Conservation (phyloP, 1,284 basidiomycete species). For the Fomitopsis palustris region DNA sequence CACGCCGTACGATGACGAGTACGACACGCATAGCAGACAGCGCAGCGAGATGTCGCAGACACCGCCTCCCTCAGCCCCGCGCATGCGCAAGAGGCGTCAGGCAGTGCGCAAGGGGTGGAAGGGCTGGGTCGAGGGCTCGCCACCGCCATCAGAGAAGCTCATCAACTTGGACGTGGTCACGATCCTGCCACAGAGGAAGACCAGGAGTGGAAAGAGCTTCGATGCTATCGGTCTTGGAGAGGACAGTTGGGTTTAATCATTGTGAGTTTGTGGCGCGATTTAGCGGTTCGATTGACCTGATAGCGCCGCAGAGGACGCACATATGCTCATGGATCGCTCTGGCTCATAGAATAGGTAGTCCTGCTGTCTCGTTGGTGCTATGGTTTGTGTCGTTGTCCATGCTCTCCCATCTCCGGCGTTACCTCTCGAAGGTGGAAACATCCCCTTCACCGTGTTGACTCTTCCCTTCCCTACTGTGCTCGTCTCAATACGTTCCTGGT, state of each 20-base stretch:
- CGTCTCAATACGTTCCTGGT: not conserved
- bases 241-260: conserved; percentile 40
- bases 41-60: conserved; percentile 26
- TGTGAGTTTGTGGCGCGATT: conserved; percentile 14
- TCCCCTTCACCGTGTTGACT: not conserved
- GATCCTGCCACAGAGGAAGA: conserved; percentile 59
- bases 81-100: conserved; percentile 59
- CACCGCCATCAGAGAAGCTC: conserved; percentile 72
- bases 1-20: conserved; percentile 54
- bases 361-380: not conserved
- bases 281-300: conserved; percentile 21
- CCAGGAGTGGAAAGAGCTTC: conserved; percentile 77
- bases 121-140: conserved; percentile 81
- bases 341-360: conserved; percentile 3
- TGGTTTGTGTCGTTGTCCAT: not conserved
- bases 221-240: conserved; percentile 62
- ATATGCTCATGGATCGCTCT: not conserved
- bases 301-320: not conserved
- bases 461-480: not conserved
- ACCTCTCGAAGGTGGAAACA: not conserved
- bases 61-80: conserved; percentile 23
- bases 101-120: conserved; percentile 80
- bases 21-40: conserved; percentile 23
- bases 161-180: conserved; percentile 73
- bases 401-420: not conserved